Evolutionary conservation across 768 basidiomycete species (phyloP).

Genomic region (Xanthoconium purpureum): DNA sequence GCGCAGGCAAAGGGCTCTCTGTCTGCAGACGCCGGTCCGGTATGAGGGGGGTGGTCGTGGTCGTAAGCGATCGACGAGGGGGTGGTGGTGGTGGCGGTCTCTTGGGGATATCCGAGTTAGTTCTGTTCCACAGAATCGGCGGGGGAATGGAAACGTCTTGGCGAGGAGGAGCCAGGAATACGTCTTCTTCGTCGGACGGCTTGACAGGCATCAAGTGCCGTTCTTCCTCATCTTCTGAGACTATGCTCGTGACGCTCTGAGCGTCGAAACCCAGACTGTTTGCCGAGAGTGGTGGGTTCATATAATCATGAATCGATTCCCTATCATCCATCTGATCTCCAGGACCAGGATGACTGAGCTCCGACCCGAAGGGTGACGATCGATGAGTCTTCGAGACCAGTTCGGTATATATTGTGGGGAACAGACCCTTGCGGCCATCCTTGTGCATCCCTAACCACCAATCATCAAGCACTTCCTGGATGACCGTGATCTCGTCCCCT

Average conservation of each 20-base stretch:
- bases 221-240: slow-evolving; percentile 45
- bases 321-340: slow-evolving; percentile 26
- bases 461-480: slow-evolving; percentile 80
- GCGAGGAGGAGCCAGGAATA: slow-evolving; percentile 22
- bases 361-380: slow-evolving; percentile 35
- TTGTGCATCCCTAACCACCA: slow-evolving; percentile 85
- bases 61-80: slow-evolving; percentile 47
- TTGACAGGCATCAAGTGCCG: slow-evolving; percentile 32
- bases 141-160: slow-evolving; percentile 8
- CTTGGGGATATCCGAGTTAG: slow-evolving; percentile 23
- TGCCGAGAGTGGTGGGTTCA: slow-evolving; percentile 25
- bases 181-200: slow-evolving; percentile 23
- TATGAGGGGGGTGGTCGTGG: slow-evolving; percentile 40
- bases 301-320: slow-evolving; percentile 13
- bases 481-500: slow-evolving; percentile 72
- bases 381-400: slow-evolving; percentile 14
- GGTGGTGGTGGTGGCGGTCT: slow-evolving; percentile 55
- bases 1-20: slow-evolving; percentile 12
- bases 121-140: slow-evolving; percentile 22
- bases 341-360: slow-evolving; percentile 11
- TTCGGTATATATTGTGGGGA: slow-evolving; percentile 78
- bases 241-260: slow-evolving; percentile 43
- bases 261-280: slow-evolving; percentile 28
- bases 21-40: slow-evolving; percentile 40
- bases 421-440: slow-evolving; percentile 69